Evolutionary conservation across 1,284 basidiomycete species (phyloP).

Genomic region (Ustanciosporium gigantosporum): DNA sequence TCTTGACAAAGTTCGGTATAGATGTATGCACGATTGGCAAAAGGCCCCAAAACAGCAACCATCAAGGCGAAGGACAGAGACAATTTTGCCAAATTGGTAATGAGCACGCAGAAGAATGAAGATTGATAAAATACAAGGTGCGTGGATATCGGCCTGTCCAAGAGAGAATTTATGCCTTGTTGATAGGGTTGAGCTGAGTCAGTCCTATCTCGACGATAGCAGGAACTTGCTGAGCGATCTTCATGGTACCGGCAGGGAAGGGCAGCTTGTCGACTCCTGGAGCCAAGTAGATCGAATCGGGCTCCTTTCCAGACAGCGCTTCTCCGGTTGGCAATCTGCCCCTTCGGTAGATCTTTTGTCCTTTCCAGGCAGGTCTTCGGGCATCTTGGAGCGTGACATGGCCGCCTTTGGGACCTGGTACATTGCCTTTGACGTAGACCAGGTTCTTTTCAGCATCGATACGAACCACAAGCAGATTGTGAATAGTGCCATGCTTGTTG

Average conservation of each 20-base stretch:
- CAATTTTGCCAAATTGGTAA: no score
- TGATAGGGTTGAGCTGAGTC: slow-evolving; percentile 24
- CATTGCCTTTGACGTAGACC: slow-evolving; percentile 74
- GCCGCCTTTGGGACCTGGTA: slow-evolving; percentile 66
- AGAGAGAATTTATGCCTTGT: slow-evolving; percentile 12
- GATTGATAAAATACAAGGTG: slow-evolving; percentile 30
- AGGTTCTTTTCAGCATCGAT: slow-evolving; percentile 84
- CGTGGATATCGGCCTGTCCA: not conserved
- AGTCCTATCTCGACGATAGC: slow-evolving; percentile 53
- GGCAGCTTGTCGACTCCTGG: slow-evolving; percentile 81
- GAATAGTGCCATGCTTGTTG: slow-evolving; percentile 64
- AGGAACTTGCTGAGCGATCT: slow-evolving; percentile 70
- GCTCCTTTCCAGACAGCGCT: slow-evolving; percentile 72
- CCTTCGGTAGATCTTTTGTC: slow-evolving; percentile 48
- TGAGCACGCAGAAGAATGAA: no score
- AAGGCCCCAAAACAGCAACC: no score
- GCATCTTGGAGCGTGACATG: slow-evolving; percentile 61
- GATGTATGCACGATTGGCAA: no score
- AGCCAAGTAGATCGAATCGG: slow-evolving; percentile 75
- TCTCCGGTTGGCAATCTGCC: slow-evolving; percentile 63
- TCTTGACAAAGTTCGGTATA: no score
- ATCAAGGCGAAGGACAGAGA: no score
- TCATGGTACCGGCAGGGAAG: slow-evolving; percentile 85
- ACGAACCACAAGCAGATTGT: slow-evolving; percentile 82
- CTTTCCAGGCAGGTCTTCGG: slow-evolving; percentile 54